phyloP scores from a whole-genome alignment of 2,329 filamentous ascomycete genomes.

The Diaporthe sp. region DNA sequence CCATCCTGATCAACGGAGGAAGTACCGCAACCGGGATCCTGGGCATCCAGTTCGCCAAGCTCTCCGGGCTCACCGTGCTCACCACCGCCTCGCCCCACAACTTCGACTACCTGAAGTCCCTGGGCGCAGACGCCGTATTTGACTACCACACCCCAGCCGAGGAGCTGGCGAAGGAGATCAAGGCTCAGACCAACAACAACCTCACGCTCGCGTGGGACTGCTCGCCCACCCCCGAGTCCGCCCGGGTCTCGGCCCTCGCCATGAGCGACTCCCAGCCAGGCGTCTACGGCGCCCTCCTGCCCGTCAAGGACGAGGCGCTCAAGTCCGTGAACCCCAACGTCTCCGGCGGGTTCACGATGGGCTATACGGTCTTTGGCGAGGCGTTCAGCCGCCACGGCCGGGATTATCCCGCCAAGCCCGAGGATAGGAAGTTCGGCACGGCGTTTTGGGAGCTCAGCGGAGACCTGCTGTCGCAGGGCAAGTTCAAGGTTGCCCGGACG shows the following conservation, averaged over 20 bases:
- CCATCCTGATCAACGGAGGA: slow-evolving; percentile 56
- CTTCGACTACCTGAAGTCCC: slow-evolving; percentile 40
- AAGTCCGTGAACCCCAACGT: slow-evolving; percentile 56
- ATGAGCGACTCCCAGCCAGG: slow-evolving; percentile 23
- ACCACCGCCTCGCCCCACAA: slow-evolving; percentile 52
- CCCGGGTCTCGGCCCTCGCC: slow-evolving; percentile 24
- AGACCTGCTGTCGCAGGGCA: slow-evolving; percentile 51
- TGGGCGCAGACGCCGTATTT: slow-evolving; percentile 40
- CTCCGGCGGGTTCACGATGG: slow-evolving; percentile 45
- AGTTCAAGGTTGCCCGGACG: slow-evolving; percentile 51
- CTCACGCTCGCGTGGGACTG: slow-evolving; percentile 41
- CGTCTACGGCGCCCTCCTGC: slow-evolving; percentile 12
- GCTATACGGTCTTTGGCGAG: slow-evolving; percentile 53
- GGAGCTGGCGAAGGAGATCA: slow-evolving; percentile 34
- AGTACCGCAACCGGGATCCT: slow-evolving; percentile 69
- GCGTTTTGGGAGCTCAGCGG: slow-evolving; percentile 51
- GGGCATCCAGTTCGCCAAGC: slow-evolving; percentile 56
- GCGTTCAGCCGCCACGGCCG: slow-evolving; percentile 38
- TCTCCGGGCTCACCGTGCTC: slow-evolving; percentile 53
- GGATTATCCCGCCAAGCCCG: slow-evolving; percentile 40
- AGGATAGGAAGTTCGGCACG: slow-evolving; percentile 51
- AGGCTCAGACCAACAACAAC: slow-evolving; percentile 8
- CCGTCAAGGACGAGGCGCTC: slow-evolving; percentile 44
- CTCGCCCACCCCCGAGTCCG: slow-evolving; percentile 35
- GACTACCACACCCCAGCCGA: slow-evolving; percentile 39